Percentiles rank a stretch among this genome's conserved stretches.
phyloP scores from a whole-genome alignment of 2,329 filamentous ascomycete species.

The Fusarium oligoseptatum region DNA sequence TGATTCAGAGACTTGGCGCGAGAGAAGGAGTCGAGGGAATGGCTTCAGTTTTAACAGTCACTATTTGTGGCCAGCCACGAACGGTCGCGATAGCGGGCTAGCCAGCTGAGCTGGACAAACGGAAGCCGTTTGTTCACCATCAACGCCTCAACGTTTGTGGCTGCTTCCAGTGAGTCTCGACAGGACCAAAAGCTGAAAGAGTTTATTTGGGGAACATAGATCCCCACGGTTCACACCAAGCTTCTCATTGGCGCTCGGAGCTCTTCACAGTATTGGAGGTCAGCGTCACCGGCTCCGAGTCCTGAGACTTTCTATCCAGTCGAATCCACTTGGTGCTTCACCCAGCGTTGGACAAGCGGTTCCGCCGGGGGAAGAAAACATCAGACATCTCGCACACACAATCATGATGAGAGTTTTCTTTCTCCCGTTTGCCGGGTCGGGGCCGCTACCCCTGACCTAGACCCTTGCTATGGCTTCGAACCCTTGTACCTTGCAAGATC shows the following conservation, averaged over 20 bases:
- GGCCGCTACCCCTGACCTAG: slow-evolving; percentile 42
- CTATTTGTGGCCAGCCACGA: slow-evolving; percentile 7
- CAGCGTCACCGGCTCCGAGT: slow-evolving; percentile 31
- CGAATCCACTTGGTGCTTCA: slow-evolving; percentile 8
- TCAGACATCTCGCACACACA: slow-evolving; percentile 15
- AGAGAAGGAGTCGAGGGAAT: neutral
- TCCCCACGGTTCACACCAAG: slow-evolving; percentile 11
- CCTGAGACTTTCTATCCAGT: neutral
- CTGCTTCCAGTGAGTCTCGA: slow-evolving; percentile 29
- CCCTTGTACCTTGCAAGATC: slow-evolving; percentile 44
- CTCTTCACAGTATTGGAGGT: slow-evolving; percentile 16
- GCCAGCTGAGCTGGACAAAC: neutral
- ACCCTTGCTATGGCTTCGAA: slow-evolving; percentile 30
- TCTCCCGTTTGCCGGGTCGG: slow-evolving; percentile 24
- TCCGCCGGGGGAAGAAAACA: slow-evolving; percentile 20
- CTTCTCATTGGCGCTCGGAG: slow-evolving; percentile 10
- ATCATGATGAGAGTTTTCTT: slow-evolving; percentile 18
- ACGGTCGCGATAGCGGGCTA: slow-evolving; percentile 3
- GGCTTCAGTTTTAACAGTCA: slow-evolving; percentile 16
- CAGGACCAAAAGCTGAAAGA: slow-evolving; percentile 1
- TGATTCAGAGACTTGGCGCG: neutral
- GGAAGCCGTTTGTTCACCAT: slow-evolving; percentile 13
- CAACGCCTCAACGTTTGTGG: slow-evolving; percentile 39
- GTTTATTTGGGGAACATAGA: neutral
- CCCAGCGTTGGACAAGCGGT: neutral